Evolutionary conservation across 2,329 filamentous ascomycete genomes (phyloP).

Genomic region (Davidsoniella neocaledoniae): DNA sequence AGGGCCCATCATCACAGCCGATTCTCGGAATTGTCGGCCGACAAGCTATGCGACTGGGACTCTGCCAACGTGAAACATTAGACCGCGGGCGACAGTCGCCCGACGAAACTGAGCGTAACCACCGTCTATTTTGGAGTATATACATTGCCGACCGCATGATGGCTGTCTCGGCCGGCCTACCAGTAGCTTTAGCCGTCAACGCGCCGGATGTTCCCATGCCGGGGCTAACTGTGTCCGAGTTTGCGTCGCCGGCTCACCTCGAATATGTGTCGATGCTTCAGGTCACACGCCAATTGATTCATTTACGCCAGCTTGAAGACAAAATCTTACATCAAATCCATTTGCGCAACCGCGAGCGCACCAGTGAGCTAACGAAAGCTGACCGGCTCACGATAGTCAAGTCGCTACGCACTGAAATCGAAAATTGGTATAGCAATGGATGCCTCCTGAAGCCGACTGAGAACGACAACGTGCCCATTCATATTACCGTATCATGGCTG

Average conservation of each 20-base stretch:
- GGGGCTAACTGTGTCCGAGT: conserved; percentile 28
- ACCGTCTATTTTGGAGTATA: conserved; percentile 29
- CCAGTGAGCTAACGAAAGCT: conserved; percentile 18
- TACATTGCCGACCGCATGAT: conserved; percentile 30
- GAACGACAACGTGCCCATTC: conserved; percentile 27
- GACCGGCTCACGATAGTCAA: conserved; percentile 21
- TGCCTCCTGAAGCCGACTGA: conserved; percentile 27
- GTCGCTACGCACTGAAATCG: conserved; percentile 25
- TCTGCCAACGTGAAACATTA: conserved; percentile 19
- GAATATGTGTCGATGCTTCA: conserved; percentile 26
- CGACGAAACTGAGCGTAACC: conserved; percentile 20
- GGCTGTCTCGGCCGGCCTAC: conserved; percentile 24
- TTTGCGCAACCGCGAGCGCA: conserved; percentile 18
- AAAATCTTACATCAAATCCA: conserved; percentile 24
- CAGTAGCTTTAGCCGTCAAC: conserved; percentile 24
- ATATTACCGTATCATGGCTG: conserved; percentile 28
- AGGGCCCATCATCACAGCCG: conserved; percentile 23
- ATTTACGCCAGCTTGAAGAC: conserved; percentile 27
- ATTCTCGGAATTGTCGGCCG: conserved; percentile 25
- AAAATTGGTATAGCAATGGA: conserved; percentile 30
- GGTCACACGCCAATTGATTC: conserved; percentile 28
- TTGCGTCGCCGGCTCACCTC: conserved; percentile 23
- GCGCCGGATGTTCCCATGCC: conserved; percentile 26
- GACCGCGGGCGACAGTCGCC: conserved; percentile 16
- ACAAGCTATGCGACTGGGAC: conserved; percentile 23